Evolutionary conservation across 1,139 yeast genomes (phyloP), one percentile per base, ranked within the genome.

Genomic region (Debaryomyces psychrophilus): DNA sequence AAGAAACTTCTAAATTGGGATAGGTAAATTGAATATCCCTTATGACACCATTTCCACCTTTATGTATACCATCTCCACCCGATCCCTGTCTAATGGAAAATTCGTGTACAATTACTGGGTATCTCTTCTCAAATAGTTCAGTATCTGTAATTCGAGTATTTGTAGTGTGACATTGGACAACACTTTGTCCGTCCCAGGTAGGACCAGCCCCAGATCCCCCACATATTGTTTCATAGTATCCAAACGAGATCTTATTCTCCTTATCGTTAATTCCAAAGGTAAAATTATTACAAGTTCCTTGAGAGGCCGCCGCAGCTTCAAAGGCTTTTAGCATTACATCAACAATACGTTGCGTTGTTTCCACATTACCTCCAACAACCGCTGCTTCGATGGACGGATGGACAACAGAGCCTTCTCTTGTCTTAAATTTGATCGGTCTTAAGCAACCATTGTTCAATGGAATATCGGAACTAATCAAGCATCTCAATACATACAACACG

Each of bases 321-420:
- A 88, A 87, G 0, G 95, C 90, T 55, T 81, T 82, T 57, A 89
- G 71, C 49, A 88, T 77, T 3, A 85, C 90, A 64, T 88, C 96
- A 1, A 90, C 87, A 36, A 89, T 82, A 50, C 95, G 74, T 64
- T 89, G 96, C 1, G 93, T 83, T 0, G 96, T 88, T 63, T 86
- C 86, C n/a, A 87, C 95, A 61, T 88, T 89, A 6, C 95, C 95
- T 25, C 95, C 96, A 8, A 87, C 95, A 3, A 87, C 90, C 1
- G 96, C 96, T 14, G 93, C 93, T 41, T 85, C 89, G 34, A 73
- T 76, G 1, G 85, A 76, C 2, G 96, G 96, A 39, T 83, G 74
- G 22, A 89, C 75, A 5, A 89, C 74, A 1, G 89, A 80, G 0
- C 87, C 87, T 43, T 79, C 79, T 31, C 95, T 87, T 23, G 90